These are phyloP conservation scores for Stephanodiscus minutulus DNA, from an alignment of 108 stramenopile genomes.

Conservation along the genomic window DNA sequence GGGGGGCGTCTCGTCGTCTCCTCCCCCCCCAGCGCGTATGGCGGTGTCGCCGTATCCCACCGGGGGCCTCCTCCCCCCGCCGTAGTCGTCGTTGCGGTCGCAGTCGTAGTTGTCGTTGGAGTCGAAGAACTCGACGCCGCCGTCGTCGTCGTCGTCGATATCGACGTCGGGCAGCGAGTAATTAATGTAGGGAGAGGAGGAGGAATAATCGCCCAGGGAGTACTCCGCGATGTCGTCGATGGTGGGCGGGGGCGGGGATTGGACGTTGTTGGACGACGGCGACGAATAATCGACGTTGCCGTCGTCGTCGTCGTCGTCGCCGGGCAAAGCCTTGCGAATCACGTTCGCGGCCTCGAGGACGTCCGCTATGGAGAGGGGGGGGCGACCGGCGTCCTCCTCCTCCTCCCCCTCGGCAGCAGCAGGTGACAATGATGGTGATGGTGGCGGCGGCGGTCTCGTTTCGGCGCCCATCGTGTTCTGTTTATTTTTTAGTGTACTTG, in stretches of 20 bases:
- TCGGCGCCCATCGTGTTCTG: too few relatives aligned
- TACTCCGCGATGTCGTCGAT: not conserved
- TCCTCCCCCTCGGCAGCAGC: too few relatives aligned
- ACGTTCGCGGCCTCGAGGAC: not conserved
- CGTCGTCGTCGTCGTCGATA: conserved; percentile 8
- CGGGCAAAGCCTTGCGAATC: not conserved
- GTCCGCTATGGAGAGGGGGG: not conserved
- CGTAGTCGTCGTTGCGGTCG: too few relatives aligned
- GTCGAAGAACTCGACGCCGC: not conserved
- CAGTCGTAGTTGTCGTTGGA: not conserved
- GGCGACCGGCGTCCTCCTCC: too few relatives aligned
- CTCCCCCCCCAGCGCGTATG: conserved; percentile 21
- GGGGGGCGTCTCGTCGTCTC: too few relatives aligned
- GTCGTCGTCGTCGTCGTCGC: conserved; percentile 1
- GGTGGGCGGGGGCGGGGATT: conserved; percentile 7
- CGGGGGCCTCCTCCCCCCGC: too few relatives aligned
- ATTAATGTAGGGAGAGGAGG: too few relatives aligned
- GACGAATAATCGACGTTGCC: not conserved
- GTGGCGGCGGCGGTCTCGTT: too few relatives aligned
- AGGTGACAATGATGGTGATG: too few relatives aligned
- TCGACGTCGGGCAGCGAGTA: not conserved
- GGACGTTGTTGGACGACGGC: too few relatives aligned
- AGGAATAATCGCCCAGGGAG: not conserved
- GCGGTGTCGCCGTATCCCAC: conserved; percentile 13
- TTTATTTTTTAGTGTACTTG: too few relatives aligned